A percentile compares a stretch with the other conserved stretches of the same genome.
phyloP scores from a whole-genome alignment of 2,329 filamentous ascomycete genomes.

The Penicillium sp. region DNA sequence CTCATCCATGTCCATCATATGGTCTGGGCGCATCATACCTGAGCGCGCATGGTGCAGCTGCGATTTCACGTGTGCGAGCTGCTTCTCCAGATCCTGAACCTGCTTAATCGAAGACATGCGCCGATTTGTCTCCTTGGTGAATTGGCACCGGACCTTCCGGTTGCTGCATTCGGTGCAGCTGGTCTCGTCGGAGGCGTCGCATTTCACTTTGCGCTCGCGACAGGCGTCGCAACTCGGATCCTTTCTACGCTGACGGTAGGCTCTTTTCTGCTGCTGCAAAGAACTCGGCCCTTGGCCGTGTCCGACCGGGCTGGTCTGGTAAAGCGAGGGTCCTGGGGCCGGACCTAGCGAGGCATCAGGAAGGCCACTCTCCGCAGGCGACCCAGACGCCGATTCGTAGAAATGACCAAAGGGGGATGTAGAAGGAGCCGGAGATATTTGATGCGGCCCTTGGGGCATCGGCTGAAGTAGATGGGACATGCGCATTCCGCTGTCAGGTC shows the following conservation, averaged over 20 bases:
- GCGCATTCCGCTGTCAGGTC: slow-evolving; percentile 39
- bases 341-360: slow-evolving; percentile 40
- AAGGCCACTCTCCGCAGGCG: slow-evolving; percentile 38
- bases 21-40: slow-evolving; percentile 54
- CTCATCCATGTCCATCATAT: slow-evolving; percentile 46
- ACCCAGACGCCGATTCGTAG: slow-evolving; percentile 42
- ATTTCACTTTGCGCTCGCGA: slow-evolving; percentile 77
- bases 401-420: slow-evolving; percentile 35
- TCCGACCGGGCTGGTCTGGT: slow-evolving; percentile 45
- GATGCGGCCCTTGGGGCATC: slow-evolving; percentile 27
- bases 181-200: slow-evolving; percentile 92
- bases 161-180: slow-evolving; percentile 98
- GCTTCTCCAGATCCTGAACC: slow-evolving; percentile 93
- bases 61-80: slow-evolving; percentile 74
- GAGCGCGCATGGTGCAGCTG: slow-evolving; percentile 74
- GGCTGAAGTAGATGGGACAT: slow-evolving; percentile 44
- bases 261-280: slow-evolving; percentile 71
- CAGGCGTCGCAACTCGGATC: slow-evolving; percentile 98
- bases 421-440: slow-evolving; percentile 9
- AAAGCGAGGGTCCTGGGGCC: slow-evolving; percentile 35
- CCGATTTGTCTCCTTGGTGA: slow-evolving; percentile 97
- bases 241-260: slow-evolving; percentile 91
- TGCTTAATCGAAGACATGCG: slow-evolving; percentile 99
- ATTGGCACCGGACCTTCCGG: slow-evolving; percentile 94
- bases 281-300: slow-evolving; percentile 57